A percentile compares a stretch with the other conserved stretches of the same genome.
These are phyloP conservation scores for Penicillium bovifimosum DNA, from an alignment of 495 filamentous ascomycete species.

Conservation along the genomic window DNA sequence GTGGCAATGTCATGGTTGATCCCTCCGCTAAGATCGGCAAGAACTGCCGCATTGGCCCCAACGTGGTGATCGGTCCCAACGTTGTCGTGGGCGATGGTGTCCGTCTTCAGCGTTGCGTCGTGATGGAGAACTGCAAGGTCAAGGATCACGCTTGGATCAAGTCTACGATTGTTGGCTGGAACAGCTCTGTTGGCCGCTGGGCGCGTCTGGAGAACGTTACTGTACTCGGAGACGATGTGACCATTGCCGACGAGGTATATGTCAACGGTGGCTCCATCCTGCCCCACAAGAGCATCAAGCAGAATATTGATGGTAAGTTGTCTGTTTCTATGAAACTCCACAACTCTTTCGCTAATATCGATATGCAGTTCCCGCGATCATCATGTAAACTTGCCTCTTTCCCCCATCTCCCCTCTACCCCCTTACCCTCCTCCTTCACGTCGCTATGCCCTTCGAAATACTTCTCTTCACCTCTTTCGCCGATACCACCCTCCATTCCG, in stretches of 20 bases:
- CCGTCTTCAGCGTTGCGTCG: constrained; percentile 86
- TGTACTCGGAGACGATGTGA: constrained; percentile 97
- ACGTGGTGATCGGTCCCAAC: constrained; percentile 93
- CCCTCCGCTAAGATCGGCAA: constrained; percentile 93
- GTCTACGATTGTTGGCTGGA: constrained; percentile 98
- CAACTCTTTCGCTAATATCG: constrained; percentile 8
- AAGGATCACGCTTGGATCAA: constrained; percentile 99
- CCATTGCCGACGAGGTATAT: constrained; percentile 96
- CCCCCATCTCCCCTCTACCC: constrained; percentile 1
- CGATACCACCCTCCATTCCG: constrained; percentile 26
- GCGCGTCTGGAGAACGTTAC: constrained; percentile 95
- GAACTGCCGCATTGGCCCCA: constrained; percentile 97
- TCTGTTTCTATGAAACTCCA: not conserved
- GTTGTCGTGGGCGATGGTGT: constrained; percentile 95
- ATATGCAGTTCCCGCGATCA: constrained; percentile 66
- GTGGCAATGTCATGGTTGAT: constrained; percentile 96
- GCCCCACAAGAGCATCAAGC: constrained; percentile 98
- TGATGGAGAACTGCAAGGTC: constrained; percentile 84
- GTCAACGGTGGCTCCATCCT: constrained; percentile 96
- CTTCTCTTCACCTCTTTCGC: constrained; percentile 13
- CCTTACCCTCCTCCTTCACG: constrained; percentile 19
- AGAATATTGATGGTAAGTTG: constrained; percentile 82
- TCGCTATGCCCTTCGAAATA: constrained; percentile 25
- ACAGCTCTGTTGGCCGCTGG: constrained; percentile 93
- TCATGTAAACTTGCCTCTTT: constrained; percentile 57